Conservation (phyloP, 371 early-diverging fungal species). For the Apophysomyces elegans region DNA sequence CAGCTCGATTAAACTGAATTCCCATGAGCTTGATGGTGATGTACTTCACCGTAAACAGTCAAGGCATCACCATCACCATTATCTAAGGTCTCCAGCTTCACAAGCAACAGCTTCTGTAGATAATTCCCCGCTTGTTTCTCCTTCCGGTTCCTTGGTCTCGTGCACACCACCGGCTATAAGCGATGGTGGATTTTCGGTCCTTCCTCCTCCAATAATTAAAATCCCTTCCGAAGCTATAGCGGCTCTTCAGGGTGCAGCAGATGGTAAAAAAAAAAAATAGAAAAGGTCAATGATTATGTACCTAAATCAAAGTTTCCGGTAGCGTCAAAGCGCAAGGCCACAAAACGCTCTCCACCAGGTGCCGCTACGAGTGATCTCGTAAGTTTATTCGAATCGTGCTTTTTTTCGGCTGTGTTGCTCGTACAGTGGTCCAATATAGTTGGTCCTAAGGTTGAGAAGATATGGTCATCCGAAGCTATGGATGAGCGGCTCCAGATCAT, state of each 20-base stretch:
- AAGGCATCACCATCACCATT: conserved; percentile 38
- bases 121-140: conserved; percentile 21
- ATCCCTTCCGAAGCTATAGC: conserved; percentile 50
- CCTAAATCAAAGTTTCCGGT: conserved; percentile 2
- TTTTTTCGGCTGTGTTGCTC: conserved; percentile 60
- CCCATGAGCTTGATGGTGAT: conserved; percentile 14
- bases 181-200: conserved; percentile 14
- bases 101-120: conserved; percentile 21
- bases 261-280: conserved; percentile 28
- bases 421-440: conserved; percentile 68
- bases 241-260: conserved; percentile 51
- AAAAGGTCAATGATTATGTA: conserved; percentile 1
- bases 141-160: conserved; percentile 13
- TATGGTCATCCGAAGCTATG: conserved; percentile 39
- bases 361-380: background rate
- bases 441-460: conserved; percentile 63
- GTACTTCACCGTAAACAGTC: conserved; percentile 28
- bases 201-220: conserved; percentile 40
- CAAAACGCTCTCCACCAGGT: background rate
- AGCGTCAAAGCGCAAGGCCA: background rate
- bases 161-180: conserved; percentile 12
- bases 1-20: conserved; percentile 8
- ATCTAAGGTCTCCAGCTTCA: conserved; percentile 42
- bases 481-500: conserved; percentile 38
- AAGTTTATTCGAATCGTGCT: conserved; percentile 56